These are phyloP conservation scores for Pilobolus umbonatus DNA, from an alignment of 192 early-diverging fungal genomes.

Conservation along the genomic window DNA sequence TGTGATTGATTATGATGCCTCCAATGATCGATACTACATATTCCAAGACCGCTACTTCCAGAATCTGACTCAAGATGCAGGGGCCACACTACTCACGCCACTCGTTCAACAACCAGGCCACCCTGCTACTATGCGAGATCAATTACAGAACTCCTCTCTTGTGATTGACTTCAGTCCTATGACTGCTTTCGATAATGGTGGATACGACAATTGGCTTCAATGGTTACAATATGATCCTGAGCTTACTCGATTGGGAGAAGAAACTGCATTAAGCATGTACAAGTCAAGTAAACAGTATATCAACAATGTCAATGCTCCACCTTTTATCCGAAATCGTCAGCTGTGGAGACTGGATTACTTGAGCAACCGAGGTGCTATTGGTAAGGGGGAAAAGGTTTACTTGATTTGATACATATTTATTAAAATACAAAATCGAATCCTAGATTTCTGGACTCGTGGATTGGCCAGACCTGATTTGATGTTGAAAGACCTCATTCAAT, in stretches of 20 bases:
- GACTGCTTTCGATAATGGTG: constrained; percentile 11
- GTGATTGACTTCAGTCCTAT: constrained; percentile 27
- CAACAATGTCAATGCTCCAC: constrained; percentile 27
- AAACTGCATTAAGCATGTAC: constrained; percentile 8
- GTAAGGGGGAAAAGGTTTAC: too few relatives aligned
- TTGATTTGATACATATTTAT: constrained; percentile 1
- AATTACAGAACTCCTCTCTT: constrained; percentile 22
- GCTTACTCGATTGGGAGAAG: constrained; percentile 6
- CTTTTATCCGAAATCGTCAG: constrained; percentile 24
- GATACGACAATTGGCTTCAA: constrained; percentile 10
- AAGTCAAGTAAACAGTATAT: constrained; percentile 14
- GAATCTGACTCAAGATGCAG: constrained; percentile 41
- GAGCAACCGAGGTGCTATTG: constrained; percentile 5
- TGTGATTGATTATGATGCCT: constrained; percentile 36
- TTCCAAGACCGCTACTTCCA: constrained; percentile 27
- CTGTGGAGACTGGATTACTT: constrained; percentile 26
- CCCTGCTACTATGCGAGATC: constrained; percentile 13
- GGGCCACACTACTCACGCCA: constrained; percentile 21
- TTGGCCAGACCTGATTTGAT: constrained; percentile 41
- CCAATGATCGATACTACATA: constrained; percentile 17
- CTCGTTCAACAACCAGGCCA: constrained; percentile 14
- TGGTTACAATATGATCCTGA: constrained; percentile 16
- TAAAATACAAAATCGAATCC: background rate
- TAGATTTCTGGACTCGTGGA: constrained; percentile 39
- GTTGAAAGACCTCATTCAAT: constrained; percentile 38